A percentile compares a stretch with the other conserved stretches of the same genome.
Conservation (phyloP, 202 grass and related monocot genomes). For the Panicum hallii region DNA sequence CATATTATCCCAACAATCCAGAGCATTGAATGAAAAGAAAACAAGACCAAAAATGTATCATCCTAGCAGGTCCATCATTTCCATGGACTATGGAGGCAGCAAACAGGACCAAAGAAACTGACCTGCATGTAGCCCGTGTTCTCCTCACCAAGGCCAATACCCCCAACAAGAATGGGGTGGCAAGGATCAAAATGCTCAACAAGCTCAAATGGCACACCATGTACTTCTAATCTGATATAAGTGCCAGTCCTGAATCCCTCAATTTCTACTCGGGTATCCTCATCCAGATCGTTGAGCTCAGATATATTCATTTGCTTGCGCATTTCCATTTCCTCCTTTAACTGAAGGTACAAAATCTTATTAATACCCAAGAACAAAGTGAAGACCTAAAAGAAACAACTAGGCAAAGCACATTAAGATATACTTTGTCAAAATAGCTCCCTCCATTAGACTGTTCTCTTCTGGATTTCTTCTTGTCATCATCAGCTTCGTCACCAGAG, state of each 20-base stretch:
- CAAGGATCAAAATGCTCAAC: conserved; percentile 91
- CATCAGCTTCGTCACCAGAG: conserved; percentile 69
- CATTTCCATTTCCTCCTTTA: conserved; percentile 88
- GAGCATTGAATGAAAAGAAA: background rate
- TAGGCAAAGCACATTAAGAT: conserved; percentile 15
- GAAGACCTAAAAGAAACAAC: conserved; percentile 33
- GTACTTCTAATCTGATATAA: conserved; percentile 91
- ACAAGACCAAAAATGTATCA: background rate
- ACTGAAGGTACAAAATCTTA: conserved; percentile 53
- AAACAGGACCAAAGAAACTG: conserved; percentile 41
- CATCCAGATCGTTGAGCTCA: conserved; percentile 90
- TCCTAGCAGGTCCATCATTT: conserved; percentile 4
- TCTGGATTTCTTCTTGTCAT: conserved; percentile 63
- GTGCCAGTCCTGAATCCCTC: conserved; percentile 93
- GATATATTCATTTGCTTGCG: conserved; percentile 89
- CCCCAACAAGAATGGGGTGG: conserved; percentile 90
- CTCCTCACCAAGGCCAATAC: conserved; percentile 89
- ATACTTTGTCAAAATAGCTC: conserved; percentile 93
- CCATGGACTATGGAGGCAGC: background rate
- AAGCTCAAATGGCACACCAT: conserved; percentile 90
- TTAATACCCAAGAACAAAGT: conserved; percentile 32
- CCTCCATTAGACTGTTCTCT: conserved; percentile 64
- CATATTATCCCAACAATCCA: background rate
- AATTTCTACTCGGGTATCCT: conserved; percentile 80
- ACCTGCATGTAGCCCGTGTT: conserved; percentile 98